A percentile compares a stretch with the other conserved stretches of the same genome.
Conservation (phyloP, 2,329 filamentous ascomycete genomes). For the Aplosporella prunicola region DNA sequence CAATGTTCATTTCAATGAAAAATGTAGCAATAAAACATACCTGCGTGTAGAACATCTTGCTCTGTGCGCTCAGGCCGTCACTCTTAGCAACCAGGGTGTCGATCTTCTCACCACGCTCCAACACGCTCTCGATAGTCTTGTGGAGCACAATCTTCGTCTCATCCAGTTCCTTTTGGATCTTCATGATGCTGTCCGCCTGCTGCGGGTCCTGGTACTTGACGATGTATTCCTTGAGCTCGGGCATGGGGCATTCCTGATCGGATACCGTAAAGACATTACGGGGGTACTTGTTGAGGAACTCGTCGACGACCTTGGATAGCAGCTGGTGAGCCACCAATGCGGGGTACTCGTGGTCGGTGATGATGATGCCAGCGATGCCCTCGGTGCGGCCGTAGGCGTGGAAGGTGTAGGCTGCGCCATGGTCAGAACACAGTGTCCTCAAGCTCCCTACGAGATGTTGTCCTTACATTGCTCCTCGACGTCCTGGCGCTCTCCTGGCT, state of each 20-base stretch:
- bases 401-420: conserved; percentile 50
- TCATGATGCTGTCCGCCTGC: conserved; percentile 84
- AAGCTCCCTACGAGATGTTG: not conserved
- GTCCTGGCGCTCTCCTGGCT: conserved; percentile 72
- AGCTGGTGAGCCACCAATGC: conserved; percentile 77
- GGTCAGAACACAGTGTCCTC: not conserved
- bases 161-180: conserved; percentile 93
- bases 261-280: conserved; percentile 53
- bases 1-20: not conserved
- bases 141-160: conserved; percentile 96
- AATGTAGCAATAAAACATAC: conserved; percentile 33
- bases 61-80: conserved; percentile 78
- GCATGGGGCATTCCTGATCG: conserved; percentile 49
- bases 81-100: conserved; percentile 90
- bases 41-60: conserved; percentile 92
- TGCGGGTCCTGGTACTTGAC: conserved; percentile 74
- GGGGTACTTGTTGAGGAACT: conserved; percentile 72
- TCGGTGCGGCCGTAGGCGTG: conserved; percentile 38
- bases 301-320: conserved; percentile 76
- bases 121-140: conserved; percentile 84
- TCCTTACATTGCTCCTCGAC: conserved; percentile 66
- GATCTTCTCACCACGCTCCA: conserved; percentile 93
- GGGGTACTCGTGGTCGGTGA: conserved; percentile 43
- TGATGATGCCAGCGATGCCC: conserved; percentile 39
- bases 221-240: conserved; percentile 71